phyloP scores from a whole-genome alignment of 306 rosid species.

The Vicia faba region DNA sequence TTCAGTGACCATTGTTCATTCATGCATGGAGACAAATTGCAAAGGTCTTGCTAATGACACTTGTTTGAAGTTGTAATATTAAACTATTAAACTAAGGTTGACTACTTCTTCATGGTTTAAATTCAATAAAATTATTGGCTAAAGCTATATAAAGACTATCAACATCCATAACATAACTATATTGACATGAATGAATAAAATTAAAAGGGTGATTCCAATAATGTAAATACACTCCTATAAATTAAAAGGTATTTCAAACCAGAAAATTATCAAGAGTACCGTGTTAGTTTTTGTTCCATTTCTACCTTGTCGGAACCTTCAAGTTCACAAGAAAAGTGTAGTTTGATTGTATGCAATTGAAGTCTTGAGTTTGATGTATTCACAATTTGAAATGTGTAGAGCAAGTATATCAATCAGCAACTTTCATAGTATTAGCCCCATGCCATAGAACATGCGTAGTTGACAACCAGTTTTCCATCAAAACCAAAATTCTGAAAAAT shows the following conservation, averaged over 20 bases:
- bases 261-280: not conserved
- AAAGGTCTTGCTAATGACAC: not conserved
- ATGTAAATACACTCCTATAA: not conserved
- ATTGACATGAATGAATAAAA: slow-evolving; percentile 17
- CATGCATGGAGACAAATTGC: not conserved
- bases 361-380: slow-evolving; percentile 28
- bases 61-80: not conserved
- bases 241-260: not conserved
- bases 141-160: slow-evolving; percentile 16
- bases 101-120: not conserved
- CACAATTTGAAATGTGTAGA: slow-evolving; percentile 33
- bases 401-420: slow-evolving; percentile 29
- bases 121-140: slow-evolving; percentile 13
- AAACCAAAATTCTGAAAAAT: slow-evolving; percentile 83
- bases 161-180: slow-evolving; percentile 15
- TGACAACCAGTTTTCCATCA: slow-evolving; percentile 89
- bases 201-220: slow-evolving; percentile 8
- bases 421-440: slow-evolving; percentile 66
- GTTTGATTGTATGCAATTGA: slow-evolving; percentile 27
- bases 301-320: slow-evolving; percentile 28
- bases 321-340: not conserved
- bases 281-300: slow-evolving; percentile 6
- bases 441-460: slow-evolving; percentile 94
- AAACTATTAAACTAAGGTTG: not conserved
- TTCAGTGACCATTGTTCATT: not conserved